phyloP scores from a whole-genome alignment of 129 eudicot species.

The Oenanthe sinensis region DNA sequence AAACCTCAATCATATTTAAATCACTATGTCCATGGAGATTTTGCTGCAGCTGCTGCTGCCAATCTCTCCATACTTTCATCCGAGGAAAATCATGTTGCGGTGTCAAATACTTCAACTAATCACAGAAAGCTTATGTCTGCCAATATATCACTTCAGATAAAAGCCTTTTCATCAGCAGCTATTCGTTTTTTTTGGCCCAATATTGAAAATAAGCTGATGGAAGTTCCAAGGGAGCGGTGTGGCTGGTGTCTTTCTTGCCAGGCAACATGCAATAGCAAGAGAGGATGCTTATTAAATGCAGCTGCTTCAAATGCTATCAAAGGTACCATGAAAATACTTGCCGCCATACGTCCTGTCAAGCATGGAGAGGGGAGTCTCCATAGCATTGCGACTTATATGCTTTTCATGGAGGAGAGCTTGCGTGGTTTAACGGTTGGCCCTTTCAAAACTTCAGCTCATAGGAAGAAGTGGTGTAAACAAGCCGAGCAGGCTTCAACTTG shows the following conservation, averaged over 20 bases:
- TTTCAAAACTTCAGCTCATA: conserved; percentile 36
- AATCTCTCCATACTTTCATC: conserved; percentile 60
- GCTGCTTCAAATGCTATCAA: conserved; percentile 84
- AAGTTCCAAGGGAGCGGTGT: conserved; percentile 94
- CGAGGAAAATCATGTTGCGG: conserved; percentile 52
- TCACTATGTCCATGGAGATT: conserved; percentile 72
- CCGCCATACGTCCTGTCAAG: conserved; percentile 36
- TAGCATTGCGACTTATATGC: conserved; percentile 59
- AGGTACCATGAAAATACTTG: conserved; percentile 54
- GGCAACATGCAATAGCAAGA: conserved; percentile 56
- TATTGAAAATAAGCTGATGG: conserved; percentile 76
- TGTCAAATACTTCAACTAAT: conserved; percentile 37
- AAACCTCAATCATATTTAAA: conserved; percentile 51
- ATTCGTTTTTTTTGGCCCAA: conserved; percentile 86
- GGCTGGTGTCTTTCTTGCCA: conserved; percentile 90
- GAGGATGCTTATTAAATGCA: conserved; percentile 80
- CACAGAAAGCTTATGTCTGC: conserved; percentile 54
- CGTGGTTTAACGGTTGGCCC: conserved; percentile 67
- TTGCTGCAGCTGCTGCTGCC: conserved; percentile 96
- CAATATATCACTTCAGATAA: conserved; percentile 54
- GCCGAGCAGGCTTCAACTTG: conserved; percentile 58
- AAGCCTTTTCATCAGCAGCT: conserved; percentile 75
- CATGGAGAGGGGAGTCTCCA: conserved; percentile 58
- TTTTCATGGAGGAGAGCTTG: conserved; percentile 89
- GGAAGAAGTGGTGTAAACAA: conserved; percentile 63